These are phyloP conservation scores for Termitomyces sp. DNA, from an alignment of 768 basidiomycete genomes.

Conservation along the genomic window DNA sequence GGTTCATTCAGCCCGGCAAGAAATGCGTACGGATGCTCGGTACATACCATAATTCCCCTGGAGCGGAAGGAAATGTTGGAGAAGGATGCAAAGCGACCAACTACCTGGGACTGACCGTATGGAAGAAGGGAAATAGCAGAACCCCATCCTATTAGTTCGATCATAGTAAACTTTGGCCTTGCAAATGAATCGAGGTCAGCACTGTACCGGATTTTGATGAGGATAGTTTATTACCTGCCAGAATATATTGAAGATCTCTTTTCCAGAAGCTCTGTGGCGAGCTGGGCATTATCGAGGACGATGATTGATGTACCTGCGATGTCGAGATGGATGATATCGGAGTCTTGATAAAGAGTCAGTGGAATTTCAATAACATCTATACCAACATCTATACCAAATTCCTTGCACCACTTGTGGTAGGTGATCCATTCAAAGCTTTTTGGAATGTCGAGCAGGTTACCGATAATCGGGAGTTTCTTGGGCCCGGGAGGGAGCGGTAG, in stretches of 20 bases:
- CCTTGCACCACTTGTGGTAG: background rate
- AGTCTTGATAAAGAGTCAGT: background rate
- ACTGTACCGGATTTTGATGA: background rate
- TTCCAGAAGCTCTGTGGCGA: slow-evolving; percentile 18
- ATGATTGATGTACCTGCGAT: background rate
- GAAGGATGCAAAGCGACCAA: background rate
- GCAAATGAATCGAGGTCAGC: background rate
- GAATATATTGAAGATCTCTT: slow-evolving; percentile 19
- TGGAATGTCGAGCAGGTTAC: background rate
- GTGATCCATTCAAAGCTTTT: background rate
- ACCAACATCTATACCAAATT: background rate
- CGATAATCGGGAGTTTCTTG: background rate
- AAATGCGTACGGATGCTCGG: background rate
- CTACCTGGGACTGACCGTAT: slow-evolving; percentile 10
- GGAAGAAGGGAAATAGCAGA: slow-evolving; percentile 12
- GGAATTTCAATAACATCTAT: background rate
- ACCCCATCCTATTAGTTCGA: slow-evolving; percentile 20
- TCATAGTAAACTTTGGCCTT: slow-evolving; percentile 13
- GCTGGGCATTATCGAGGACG: background rate
- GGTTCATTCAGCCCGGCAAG: background rate
- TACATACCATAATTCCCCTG: slow-evolving; percentile 10
- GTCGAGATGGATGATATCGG: background rate
- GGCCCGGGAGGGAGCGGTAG: background rate
- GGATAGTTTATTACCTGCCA: background rate
- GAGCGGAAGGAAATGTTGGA: background rate